phyloP scores from a whole-genome alignment of 306 rosid genomes.

The Lotus japonicus region DNA sequence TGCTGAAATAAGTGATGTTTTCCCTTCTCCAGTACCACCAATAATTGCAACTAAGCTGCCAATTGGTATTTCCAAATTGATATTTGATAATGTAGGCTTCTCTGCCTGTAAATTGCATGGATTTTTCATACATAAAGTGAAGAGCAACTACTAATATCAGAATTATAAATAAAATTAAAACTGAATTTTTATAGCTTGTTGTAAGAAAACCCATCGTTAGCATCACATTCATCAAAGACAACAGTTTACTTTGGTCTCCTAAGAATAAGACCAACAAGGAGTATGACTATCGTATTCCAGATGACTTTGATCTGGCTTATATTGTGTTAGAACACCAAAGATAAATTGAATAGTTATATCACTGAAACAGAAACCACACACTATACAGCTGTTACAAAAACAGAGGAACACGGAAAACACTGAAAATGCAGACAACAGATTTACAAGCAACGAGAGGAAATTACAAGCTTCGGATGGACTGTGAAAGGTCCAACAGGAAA shows the following conservation, averaged over 20 bases:
- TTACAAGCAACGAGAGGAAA: too few relatives aligned
- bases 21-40: conserved; percentile 96
- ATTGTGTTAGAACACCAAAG: background rate
- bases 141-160: background rate
- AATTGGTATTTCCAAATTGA: conserved; percentile 62
- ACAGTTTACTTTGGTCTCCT: background rate
- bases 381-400: too few relatives aligned
- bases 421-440: too few relatives aligned
- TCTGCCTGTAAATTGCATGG: conserved; percentile 41
- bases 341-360: too few relatives aligned
- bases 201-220: background rate
- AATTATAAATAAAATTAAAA: too few relatives aligned
- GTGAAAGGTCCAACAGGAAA: too few relatives aligned
- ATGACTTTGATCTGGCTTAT: background rate
- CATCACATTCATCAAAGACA: background rate
- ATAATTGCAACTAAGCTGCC: conserved; percentile 88
- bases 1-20: conserved; percentile 77
- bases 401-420: too few relatives aligned
- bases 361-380: too few relatives aligned
- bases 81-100: conserved; percentile 55
- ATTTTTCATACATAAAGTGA: background rate
- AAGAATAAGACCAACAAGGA: background rate
- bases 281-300: background rate
- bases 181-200: too few relatives aligned
- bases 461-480: too few relatives aligned